phyloP scores from a whole-genome alignment of 2,329 filamentous ascomycete species.

The Sclerotinia borealis region DNA sequence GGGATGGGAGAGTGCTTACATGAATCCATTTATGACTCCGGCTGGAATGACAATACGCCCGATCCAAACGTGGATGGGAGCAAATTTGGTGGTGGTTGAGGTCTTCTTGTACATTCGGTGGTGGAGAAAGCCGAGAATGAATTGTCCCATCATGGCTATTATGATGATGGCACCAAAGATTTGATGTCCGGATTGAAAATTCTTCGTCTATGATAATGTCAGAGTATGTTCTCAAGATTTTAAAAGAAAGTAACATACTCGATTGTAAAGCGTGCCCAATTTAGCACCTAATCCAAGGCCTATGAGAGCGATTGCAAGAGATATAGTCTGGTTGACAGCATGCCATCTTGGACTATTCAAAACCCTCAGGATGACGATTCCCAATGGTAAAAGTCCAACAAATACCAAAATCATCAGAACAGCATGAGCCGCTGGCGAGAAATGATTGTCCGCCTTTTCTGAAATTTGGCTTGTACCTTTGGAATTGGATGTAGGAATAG shows the following conservation, averaged over 20 bases:
- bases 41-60: conserved; percentile 48
- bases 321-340: conserved; percentile 46
- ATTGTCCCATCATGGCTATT: conserved; percentile 46
- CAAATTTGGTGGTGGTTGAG: conserved; percentile 43
- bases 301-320: conserved; percentile 42
- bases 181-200: conserved; percentile 50
- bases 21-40: conserved; percentile 50
- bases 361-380: conserved; percentile 47
- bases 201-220: conserved; percentile 39
- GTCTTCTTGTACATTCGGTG: conserved; percentile 49
- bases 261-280: conserved; percentile 43
- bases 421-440: conserved; percentile 31
- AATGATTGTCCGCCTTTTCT: conserved; percentile 27
- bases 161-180: conserved; percentile 52
- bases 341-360: conserved; percentile 50
- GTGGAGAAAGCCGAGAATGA: conserved; percentile 49
- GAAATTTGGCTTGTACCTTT: conserved; percentile 39
- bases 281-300: conserved; percentile 49
- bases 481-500: conserved; percentile 25
- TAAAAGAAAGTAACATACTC: conserved; percentile 41
- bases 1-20: conserved; percentile 37
- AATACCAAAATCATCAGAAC: conserved; percentile 51
- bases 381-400: conserved; percentile 50
- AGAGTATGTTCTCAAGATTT: background rate
- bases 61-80: conserved; percentile 51